Conservation (phyloP, 371 early-diverging fungal genomes). For the Mucor irregularis region DNA sequence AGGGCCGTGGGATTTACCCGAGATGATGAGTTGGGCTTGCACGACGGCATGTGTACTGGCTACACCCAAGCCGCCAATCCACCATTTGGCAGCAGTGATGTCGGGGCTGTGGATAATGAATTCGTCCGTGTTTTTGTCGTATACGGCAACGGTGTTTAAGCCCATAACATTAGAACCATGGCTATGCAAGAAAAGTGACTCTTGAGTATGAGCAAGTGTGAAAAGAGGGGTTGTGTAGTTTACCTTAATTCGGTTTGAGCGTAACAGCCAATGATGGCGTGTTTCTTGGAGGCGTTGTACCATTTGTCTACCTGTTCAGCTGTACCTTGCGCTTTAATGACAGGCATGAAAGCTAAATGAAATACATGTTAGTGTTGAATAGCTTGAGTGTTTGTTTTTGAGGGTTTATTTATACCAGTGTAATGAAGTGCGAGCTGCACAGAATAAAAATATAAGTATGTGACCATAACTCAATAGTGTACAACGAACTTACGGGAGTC, state of each 20-base stretch:
- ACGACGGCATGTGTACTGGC: slow-evolving; percentile 78
- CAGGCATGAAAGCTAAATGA: slow-evolving; percentile 66
- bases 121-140: slow-evolving; percentile 72
- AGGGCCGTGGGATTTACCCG: slow-evolving; percentile 75
- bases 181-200: slow-evolving; percentile 3
- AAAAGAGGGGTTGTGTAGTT: neutral
- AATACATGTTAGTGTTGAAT: neutral
- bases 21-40: slow-evolving; percentile 79
- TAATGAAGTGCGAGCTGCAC: slow-evolving; percentile 54
- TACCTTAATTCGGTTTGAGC: slow-evolving; percentile 85
- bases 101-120: slow-evolving; percentile 83
- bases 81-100: slow-evolving; percentile 85
- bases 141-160: slow-evolving; percentile 85
- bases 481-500: slow-evolving; percentile 43
- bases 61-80: slow-evolving; percentile 81
- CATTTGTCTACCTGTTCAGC: slow-evolving; percentile 72
- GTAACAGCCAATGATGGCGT: slow-evolving; percentile 82
- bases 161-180: slow-evolving; percentile 81
- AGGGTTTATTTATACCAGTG: slow-evolving; percentile 25
- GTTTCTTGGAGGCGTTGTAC: slow-evolving; percentile 65
- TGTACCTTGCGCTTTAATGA: slow-evolving; percentile 71
- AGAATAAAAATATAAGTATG: neutral
- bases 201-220: too few species aligned
- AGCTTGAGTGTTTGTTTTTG: neutral
- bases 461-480: neutral